Evolutionary conservation across 2,329 filamentous ascomycete genomes (phyloP), one percentile per base, ranked within the genome.

Genomic region (Paramyrothecium roridum): DNA sequence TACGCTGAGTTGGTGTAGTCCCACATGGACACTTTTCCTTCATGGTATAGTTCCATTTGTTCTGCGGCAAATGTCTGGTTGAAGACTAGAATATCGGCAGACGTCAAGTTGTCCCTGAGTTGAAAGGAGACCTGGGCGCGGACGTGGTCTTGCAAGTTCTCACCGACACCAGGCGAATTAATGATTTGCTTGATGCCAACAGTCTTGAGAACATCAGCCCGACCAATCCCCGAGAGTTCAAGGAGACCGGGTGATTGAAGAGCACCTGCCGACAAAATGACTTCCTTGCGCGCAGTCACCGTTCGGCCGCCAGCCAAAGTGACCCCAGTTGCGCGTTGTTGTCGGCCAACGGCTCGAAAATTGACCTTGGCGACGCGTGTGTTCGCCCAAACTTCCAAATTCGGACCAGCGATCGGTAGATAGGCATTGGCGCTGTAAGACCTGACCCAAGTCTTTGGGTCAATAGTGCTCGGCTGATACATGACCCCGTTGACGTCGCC

Each of bases 361-460:
- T 53, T 62, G 52, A 63, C 50, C 56, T 3, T 66, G 16, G 54
- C 53, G n/a, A 67, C 61, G 2, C 49, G 56, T 1, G 62, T 60
- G 20, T 67, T 55, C 0, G 62, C 49, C 6, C 61, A 46, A 20
- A 66, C 57, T 45, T 61, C 52, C 2, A 81, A 66, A 50, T 80
- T 81, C 2, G 66, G 22, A 0, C 70, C 67, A 1, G 71, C 70
- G n/a, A 73, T 61, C 3, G 73, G 66, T 0, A 77, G 65, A 56
- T 81, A 82, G 13, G 71, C 71, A 47, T 73, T 76, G 52, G 73
- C 68, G 19, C 30, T 37, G 33, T 51, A 51, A 12, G 49, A 51
- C 10, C 49, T 26, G 2, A 40, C 30, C 49, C 49, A 51, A 10
- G 30, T 26, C 13, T 51, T 30, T 3, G 49, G 23, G 10, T 33